A percentile compares a stretch with the other conserved stretches of the same genome.
phyloP scores from a whole-genome alignment of 2,329 filamentous ascomycete genomes.

The Geosmithia putterillii region DNA sequence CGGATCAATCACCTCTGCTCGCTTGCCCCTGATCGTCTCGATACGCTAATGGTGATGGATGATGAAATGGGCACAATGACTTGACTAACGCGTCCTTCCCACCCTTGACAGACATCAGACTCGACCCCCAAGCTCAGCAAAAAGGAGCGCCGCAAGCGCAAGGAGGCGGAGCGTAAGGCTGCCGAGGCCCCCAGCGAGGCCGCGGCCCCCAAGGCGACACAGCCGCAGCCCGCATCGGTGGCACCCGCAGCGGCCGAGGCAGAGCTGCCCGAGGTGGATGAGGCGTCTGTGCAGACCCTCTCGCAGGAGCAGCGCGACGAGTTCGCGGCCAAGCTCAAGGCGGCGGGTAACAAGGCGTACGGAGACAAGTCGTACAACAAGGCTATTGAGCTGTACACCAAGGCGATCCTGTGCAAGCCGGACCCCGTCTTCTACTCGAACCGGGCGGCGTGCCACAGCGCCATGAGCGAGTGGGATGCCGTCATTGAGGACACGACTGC shows the following conservation, averaged over 20 bases:
- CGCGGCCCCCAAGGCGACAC: conserved; percentile 18
- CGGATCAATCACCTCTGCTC: no score
- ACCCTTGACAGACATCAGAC: conserved; percentile 26
- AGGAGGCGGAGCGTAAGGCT: conserved; percentile 58
- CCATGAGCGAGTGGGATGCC: conserved; percentile 84
- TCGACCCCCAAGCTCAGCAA: conserved; percentile 65
- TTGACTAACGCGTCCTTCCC: not conserved
- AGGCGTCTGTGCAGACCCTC: conserved; percentile 38
- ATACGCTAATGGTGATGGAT: not conserved
- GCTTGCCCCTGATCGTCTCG: no score
- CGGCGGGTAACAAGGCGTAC: conserved; percentile 91
- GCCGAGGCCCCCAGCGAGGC: conserved; percentile 21
- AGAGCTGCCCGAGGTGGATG: conserved; percentile 57
- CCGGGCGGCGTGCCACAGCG: conserved; percentile 93
- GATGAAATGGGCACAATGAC: no score
- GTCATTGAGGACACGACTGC: conserved; percentile 95
- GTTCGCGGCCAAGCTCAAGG: conserved; percentile 85
- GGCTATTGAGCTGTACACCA: conserved; percentile 89
- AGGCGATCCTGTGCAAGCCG: conserved; percentile 92
- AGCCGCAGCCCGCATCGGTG: conserved; percentile 37
- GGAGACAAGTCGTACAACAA: conserved; percentile 86
- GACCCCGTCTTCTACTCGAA: conserved; percentile 99
- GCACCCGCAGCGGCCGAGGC: conserved; percentile 46
- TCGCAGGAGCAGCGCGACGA: conserved; percentile 63
- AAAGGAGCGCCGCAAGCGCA: conserved; percentile 81